Percentiles rank a stretch among this genome's conserved stretches.
phyloP scores from a whole-genome alignment of 805 yeast species.

The Deakozyma indianensis region DNA sequence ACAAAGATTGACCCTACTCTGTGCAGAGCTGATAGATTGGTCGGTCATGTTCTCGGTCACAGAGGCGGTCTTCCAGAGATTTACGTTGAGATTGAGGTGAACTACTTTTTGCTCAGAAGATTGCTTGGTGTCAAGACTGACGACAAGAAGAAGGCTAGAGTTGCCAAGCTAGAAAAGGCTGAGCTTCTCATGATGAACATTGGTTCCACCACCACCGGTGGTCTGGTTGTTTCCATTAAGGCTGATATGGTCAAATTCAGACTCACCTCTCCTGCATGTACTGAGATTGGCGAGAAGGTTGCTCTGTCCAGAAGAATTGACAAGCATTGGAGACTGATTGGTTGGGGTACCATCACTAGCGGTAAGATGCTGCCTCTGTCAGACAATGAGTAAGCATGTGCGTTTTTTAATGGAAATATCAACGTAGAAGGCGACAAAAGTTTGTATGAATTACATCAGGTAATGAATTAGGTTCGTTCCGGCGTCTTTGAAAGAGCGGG shows the following conservation, averaged over 20 bases:
- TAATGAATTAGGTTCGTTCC: too few relatives aligned
- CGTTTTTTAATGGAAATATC: too few relatives aligned
- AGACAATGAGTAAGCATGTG: background rate
- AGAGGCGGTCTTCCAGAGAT: constrained; percentile 91
- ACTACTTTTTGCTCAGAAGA: constrained; percentile 91
- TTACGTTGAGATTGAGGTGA: constrained; percentile 94
- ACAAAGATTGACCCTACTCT: constrained; percentile 97
- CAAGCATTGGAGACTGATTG: constrained; percentile 99
- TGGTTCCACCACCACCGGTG: constrained; percentile 99
- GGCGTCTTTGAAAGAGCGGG: constrained; percentile 28
- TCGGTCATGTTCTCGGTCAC: constrained; percentile 98
- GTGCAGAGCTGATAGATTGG: constrained; percentile 98
- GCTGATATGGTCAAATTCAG: constrained; percentile 99
- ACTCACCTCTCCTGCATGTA: constrained; percentile 96
- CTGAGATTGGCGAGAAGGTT: constrained; percentile 95
- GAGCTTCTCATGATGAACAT: constrained; percentile 98
- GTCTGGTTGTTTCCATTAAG: constrained; percentile 92
- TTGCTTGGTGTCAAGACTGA: constrained; percentile 96
- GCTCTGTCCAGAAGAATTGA: constrained; percentile 98
- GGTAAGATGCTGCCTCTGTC: constrained; percentile 32
- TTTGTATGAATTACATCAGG: too few relatives aligned
- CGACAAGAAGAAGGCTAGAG: constrained; percentile 94
- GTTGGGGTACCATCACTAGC: constrained; percentile 97
- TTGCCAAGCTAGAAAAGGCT: constrained; percentile 81
- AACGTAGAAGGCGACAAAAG: too few relatives aligned